Conservation (phyloP, 1,139 yeast genomes). For the Pichia sp. region DNA sequence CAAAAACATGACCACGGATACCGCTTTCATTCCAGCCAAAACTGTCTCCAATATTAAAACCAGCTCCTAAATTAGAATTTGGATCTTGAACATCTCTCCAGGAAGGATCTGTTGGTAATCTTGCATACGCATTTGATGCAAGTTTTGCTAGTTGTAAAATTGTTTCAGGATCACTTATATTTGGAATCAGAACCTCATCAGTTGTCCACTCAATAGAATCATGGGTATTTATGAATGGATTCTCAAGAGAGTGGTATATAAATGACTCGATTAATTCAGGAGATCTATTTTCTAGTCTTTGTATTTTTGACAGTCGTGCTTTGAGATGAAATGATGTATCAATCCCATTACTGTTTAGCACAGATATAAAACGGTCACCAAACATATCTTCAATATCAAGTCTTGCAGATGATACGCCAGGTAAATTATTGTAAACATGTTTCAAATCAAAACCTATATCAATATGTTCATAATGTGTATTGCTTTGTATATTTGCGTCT, state of each 20-base stretch:
- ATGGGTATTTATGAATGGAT: constrained; percentile 38
- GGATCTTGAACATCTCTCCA: constrained; percentile 69
- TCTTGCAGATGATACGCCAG: constrained; percentile 20
- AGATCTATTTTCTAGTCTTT: constrained; percentile 49
- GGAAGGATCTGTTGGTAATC: constrained; percentile 69
- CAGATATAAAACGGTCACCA: not conserved
- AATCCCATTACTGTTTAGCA: constrained; percentile 2
- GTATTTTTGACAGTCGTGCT: constrained; percentile 26
- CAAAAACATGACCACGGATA: constrained; percentile 84
- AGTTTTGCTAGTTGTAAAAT: constrained; percentile 71
- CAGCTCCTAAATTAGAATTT: constrained; percentile 3
- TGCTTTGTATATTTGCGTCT: not conserved
- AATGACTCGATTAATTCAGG: constrained; percentile 65
- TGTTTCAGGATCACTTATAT: constrained; percentile 67
- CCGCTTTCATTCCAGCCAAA: constrained; percentile 90
- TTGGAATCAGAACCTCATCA: constrained; percentile 53
- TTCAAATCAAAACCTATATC: constrained; percentile 15
- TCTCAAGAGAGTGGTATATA: constrained; percentile 49
- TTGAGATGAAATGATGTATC: constrained; percentile 5
- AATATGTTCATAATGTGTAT: not conserved
- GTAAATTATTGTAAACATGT: constrained; percentile 25
- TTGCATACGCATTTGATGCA: constrained; percentile 89
- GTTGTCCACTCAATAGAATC: constrained; percentile 48
- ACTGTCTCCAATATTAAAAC: constrained; percentile 29
- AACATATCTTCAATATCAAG: constrained; percentile 21